These are phyloP conservation scores for Aspergillus sclerotioniger DNA, from an alignment of 495 filamentous ascomycete genomes.

Conservation along the genomic window DNA sequence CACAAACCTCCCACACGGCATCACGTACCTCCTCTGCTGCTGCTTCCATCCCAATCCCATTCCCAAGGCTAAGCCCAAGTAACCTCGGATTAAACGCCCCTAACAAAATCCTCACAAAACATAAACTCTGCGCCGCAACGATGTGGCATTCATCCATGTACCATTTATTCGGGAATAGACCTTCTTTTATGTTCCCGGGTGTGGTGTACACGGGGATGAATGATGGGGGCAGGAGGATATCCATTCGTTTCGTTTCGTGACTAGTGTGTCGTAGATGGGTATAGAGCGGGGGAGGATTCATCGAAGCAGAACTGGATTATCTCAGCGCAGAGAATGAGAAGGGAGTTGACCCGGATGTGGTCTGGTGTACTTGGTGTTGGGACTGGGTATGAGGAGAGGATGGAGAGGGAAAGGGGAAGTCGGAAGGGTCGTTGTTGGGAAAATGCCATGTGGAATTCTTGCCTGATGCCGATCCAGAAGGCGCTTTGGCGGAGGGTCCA, in stretches of 20 bases:
- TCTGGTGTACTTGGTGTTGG: slow-evolving; percentile 21
- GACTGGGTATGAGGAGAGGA: slow-evolving; percentile 10
- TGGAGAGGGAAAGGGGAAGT: slow-evolving; percentile 8
- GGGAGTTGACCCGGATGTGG: slow-evolving; percentile 21
- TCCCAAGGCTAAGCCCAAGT: neutral
- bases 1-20: neutral
- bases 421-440: slow-evolving; percentile 28
- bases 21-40: neutral
- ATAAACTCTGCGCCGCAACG: neutral
- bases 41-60: neutral
- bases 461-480: slow-evolving; percentile 31
- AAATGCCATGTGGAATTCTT: slow-evolving; percentile 35
- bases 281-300: slow-evolving; percentile 1
- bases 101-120: neutral
- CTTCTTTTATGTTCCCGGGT: too few species aligned
- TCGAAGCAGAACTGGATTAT: slow-evolving; percentile 28
- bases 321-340: slow-evolving; percentile 24
- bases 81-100: neutral
- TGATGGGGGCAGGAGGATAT: too few species aligned
- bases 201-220: too few species aligned
- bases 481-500: slow-evolving; percentile 21
- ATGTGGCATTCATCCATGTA: neutral
- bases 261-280: slow-evolving; percentile 10
- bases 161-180: neutral
- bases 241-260: slow-evolving; percentile 6